Evolutionary conservation across 2,329 filamentous ascomycete species (phyloP), one percentile per base, ranked within the genome.

Genomic region (Aspergillus quadricinctus): DNA sequence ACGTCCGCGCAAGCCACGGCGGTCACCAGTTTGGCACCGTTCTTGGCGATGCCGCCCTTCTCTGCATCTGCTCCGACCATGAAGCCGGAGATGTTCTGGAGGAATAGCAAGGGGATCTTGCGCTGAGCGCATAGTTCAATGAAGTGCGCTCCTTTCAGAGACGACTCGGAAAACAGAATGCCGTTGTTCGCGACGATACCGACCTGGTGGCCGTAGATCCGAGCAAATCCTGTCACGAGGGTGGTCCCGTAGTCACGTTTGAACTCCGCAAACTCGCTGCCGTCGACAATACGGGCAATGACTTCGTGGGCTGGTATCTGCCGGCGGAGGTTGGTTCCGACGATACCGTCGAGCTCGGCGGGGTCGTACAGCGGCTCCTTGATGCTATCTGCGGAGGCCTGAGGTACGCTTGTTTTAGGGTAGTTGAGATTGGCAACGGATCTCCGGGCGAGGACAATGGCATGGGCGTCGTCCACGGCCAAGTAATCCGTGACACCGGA

Each of bases 11-110:
- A 97, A 8, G 92, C 90, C 10, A 97, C 94, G 7, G 93, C 94
- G 2, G 92, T 96, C 28, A 97, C 94, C 19, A 99, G 85, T 77
- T 99, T 97, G 5, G 94, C 94, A 43, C 94, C 94, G 69, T 97
- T 95, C 81, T 97, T 97, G 54, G 94, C 94, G 65, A 99, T 97
- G 11, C 94, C 94, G 52, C 93, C 93, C 54, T 89, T 88, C 77
- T 99, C 94, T 0, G 93, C 92, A 66, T 94, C 90, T 19, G 86
- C 84, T 46, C 94, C 94, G 31, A 99, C 94, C 94, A 99, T 99
- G 83, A 99, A 99, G 46, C 94, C 94, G 5, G 87, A 88, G 71
- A 99, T 97, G 74, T 99, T 97, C 73, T 99, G 94, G 21, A 99
- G 79, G 77, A 97, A 97, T 51, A 97, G 82, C 9, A 97, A 80